These are phyloP conservation scores for Hordeum marinum DNA, from an alignment of 176 grass and related monocot genomes.

Conservation along the genomic window DNA sequence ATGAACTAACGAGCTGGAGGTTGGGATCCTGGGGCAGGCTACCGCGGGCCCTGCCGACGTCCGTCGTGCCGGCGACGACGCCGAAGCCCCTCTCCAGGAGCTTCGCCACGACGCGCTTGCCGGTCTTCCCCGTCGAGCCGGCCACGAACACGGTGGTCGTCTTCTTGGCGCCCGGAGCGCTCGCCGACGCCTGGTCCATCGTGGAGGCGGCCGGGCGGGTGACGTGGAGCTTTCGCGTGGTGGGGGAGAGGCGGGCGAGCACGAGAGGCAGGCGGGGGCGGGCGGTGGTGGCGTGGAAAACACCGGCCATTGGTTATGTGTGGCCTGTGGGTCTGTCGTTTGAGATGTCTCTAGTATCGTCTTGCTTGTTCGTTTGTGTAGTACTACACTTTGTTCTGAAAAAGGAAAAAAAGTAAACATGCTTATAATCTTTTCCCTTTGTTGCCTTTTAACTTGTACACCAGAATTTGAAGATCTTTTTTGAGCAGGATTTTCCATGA, in stretches of 20 bases:
- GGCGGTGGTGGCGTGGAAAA: slow-evolving; percentile 5
- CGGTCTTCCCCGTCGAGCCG: slow-evolving; percentile 62
- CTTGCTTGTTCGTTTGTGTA: not conserved
- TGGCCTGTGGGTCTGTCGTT: not conserved
- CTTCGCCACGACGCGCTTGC: slow-evolving; percentile 61
- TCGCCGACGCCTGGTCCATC: slow-evolving; percentile 22
- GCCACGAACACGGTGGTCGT: slow-evolving; percentile 60
- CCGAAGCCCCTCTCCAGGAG: slow-evolving; percentile 48
- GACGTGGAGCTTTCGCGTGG: slow-evolving; percentile 15
- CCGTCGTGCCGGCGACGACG: slow-evolving; percentile 54
- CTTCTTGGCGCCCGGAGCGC: slow-evolving; percentile 29
- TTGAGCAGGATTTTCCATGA: too few relatives aligned
- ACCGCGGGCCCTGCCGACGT: slow-evolving; percentile 33
- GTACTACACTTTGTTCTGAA: too few relatives aligned
- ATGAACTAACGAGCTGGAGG: slow-evolving; percentile 51
- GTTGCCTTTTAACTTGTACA: too few relatives aligned
- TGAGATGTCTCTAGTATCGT: not conserved
- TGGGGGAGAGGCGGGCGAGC: not conserved
- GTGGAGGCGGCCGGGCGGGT: slow-evolving; percentile 18
- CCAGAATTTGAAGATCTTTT: too few relatives aligned
- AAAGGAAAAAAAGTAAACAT: too few relatives aligned
- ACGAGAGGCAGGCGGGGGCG: not conserved
- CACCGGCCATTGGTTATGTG: slow-evolving; percentile 22
- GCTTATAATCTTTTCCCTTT: too few relatives aligned
- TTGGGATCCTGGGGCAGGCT: slow-evolving; percentile 46